Evolutionary conservation across 768 basidiomycete genomes (phyloP), one percentile per base, ranked within the genome.

Genomic region (Cystofilobasidium macerans): DNA sequence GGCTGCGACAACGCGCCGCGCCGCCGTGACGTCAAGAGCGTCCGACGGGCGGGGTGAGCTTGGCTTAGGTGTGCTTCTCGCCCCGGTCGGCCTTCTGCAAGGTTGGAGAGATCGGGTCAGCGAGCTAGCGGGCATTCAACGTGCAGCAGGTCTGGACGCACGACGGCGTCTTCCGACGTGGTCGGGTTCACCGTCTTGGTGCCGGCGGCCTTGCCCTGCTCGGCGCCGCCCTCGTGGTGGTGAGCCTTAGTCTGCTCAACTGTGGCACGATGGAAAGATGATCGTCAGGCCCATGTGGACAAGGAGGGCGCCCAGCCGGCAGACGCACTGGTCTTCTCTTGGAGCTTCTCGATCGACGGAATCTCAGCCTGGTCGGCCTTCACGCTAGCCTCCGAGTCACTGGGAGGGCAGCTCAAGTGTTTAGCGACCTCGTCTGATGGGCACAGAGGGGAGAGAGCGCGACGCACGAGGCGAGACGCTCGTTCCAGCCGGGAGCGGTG

Each of bases 401-500:
- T 61, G 51, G 13, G n/a, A 48, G 24, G 13, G n/a, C 45, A 48
- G 45, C 20, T 22, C 20, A 48, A 48, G 45, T 48, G 11, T 20
- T 11, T 4, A 20, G 57, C 11, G n/a, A 40, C 32, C 13, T 16
- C 18, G 8, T 14, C 7, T n/a, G 30, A 30, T 18, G 48, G 48
- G 48, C 26, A 53, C 38, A 40, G 38, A 40, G 24, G 51, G 18
- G 28, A 8, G 28, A 26, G n/a, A n/a, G n/a, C n/a, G 40, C 22
- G 35, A 65, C 57, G 43, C 26, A 65, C 58, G 43, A 40, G 22
- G 64, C 64, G 43, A 65, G 64, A n/a, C 57, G 57, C 45, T 65
- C 64, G 57, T 65, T 65, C 64, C 64, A 65, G 32, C 57, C 57
- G 26, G 64, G 64, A 36, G 57, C 64, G 28, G 26, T 12, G 40